phyloP scores from a whole-genome alignment of 768 basidiomycete genomes.

The Coprinellus aureogranulatus region DNA sequence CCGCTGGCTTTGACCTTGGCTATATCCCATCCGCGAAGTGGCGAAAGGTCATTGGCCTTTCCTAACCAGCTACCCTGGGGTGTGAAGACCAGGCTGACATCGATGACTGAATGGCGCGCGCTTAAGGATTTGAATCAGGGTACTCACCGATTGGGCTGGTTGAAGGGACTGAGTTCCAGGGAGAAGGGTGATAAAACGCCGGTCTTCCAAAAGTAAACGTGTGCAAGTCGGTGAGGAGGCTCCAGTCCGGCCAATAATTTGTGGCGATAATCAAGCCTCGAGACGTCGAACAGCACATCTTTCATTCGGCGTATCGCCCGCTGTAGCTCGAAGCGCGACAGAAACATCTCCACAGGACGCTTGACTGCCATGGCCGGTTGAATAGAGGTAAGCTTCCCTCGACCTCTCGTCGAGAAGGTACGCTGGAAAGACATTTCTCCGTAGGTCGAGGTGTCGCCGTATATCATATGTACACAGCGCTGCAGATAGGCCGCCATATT shows the following conservation, averaged over 20 bases:
- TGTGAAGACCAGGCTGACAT: constrained; percentile 42
- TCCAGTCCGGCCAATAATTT: constrained; percentile 36
- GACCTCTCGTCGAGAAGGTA: constrained; percentile 31
- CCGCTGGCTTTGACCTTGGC: constrained; percentile 39
- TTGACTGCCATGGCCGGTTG: constrained; percentile 37
- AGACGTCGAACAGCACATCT: constrained; percentile 32
- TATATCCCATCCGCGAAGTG: constrained; percentile 51
- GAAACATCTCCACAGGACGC: constrained; percentile 38
- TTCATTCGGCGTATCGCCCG: constrained; percentile 28
- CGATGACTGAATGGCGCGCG: not conserved
- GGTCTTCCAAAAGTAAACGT: constrained; percentile 35
- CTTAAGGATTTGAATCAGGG: not conserved
- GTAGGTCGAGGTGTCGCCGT: constrained; percentile 28
- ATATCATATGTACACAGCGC: constrained; percentile 34
- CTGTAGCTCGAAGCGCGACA: constrained; percentile 26
- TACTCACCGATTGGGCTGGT: constrained; percentile 38
- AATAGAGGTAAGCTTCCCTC: constrained; percentile 33
- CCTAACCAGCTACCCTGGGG: constrained; percentile 45
- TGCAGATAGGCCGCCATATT: constrained; percentile 33
- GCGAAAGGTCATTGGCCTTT: constrained; percentile 37
- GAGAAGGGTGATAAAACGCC: constrained; percentile 40
- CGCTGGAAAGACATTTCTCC: constrained; percentile 37
- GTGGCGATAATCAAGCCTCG: constrained; percentile 40
- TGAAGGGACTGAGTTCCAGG: constrained; percentile 30
- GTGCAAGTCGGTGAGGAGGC: constrained; percentile 39